phyloP scores from a whole-genome alignment of 208 protist genomes.

The Zelonia costaricensis region DNA sequence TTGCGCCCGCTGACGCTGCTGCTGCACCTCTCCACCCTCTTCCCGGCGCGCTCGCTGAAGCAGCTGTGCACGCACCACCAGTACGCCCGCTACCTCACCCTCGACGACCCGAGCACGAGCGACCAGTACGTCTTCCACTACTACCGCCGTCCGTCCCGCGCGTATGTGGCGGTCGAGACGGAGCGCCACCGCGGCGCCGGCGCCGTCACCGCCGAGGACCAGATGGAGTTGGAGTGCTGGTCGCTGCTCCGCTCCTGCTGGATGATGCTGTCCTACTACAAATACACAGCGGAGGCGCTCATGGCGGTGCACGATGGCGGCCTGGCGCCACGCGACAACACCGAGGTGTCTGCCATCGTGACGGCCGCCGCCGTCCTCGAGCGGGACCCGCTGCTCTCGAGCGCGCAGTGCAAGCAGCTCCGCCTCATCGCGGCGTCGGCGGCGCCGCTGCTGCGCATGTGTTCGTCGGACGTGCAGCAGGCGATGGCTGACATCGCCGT shows the following conservation, averaged over 20 bases:
- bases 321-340: conserved; percentile 3
- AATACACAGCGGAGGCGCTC: conserved; percentile 61
- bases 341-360: neutral
- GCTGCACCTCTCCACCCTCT: conserved; percentile 63
- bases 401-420: conserved; percentile 45
- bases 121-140: conserved; percentile 62
- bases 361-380: neutral
- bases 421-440: conserved; percentile 59
- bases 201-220: conserved; percentile 17
- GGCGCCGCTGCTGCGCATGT: conserved; percentile 77
- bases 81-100: conserved; percentile 43
- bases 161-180: conserved; percentile 13
- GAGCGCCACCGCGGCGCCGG: conserved; percentile 7
- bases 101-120: conserved; percentile 33
- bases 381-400: conserved; percentile 27
- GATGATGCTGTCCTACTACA: conserved; percentile 83
- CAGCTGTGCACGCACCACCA: conserved; percentile 60
- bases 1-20: conserved; percentile 61
- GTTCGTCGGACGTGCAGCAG: conserved; percentile 78
- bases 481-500: conserved; percentile 65
- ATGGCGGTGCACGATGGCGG: conserved; percentile 16
- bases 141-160: conserved; percentile 47
- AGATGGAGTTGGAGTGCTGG: conserved; percentile 31
- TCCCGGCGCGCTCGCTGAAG: conserved; percentile 48
- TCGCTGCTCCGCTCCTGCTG: conserved; percentile 72